Evolutionary conservation across 2,329 filamentous ascomycete genomes (phyloP), one percentile per base, ranked within the genome.

Genomic region (Neofusicoccum ribis): DNA sequence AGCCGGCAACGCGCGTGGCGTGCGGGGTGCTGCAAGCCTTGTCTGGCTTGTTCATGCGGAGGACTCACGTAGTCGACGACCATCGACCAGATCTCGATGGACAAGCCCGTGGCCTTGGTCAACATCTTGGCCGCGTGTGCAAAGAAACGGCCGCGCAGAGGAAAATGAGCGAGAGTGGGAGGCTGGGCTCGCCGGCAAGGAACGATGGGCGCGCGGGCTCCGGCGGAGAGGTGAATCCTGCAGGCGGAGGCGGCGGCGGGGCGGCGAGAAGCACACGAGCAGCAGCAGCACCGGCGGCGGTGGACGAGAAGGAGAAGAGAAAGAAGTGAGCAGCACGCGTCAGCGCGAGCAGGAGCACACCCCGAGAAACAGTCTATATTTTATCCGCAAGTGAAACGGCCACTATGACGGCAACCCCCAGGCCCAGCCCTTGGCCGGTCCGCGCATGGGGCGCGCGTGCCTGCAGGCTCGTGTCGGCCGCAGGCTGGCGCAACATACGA

Each of bases 41-140:
- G 27, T 49, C 12, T 46, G 34, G 65, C 23, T n/a, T 56, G 39
- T 20, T 49, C 9, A 9, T 12, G 5, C 52, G 36, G 14, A 7
- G 23, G 3, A 65, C 63, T 65, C 31, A 65, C 63, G 47, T 65
- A 65, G 54, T 65, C 63, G 46, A 65, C 43, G 34, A 65, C 36
- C 63, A 65, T 61, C 11, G 63, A 47, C 63, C 63, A 65, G 46
- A 78, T 70, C 51, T 78, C 76, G 17, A 75, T 73, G 15, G 74
- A 75, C 7, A 78, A 66, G 46, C 75, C 73, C 70, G 75, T 76
- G 36, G 77, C 76, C 31, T 69, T 71, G 41, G 71, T 63, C 37
- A 69, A 58, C 64, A 73, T 71, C 73, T 76, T 78, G 59, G 47
- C 56, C 17, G 52, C n/a, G 46, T 12, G n/a, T 20, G 63, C 8